These are phyloP conservation scores for Mucor mucedo DNA, from an alignment of 371 early-diverging fungal genomes.

Conservation along the genomic window DNA sequence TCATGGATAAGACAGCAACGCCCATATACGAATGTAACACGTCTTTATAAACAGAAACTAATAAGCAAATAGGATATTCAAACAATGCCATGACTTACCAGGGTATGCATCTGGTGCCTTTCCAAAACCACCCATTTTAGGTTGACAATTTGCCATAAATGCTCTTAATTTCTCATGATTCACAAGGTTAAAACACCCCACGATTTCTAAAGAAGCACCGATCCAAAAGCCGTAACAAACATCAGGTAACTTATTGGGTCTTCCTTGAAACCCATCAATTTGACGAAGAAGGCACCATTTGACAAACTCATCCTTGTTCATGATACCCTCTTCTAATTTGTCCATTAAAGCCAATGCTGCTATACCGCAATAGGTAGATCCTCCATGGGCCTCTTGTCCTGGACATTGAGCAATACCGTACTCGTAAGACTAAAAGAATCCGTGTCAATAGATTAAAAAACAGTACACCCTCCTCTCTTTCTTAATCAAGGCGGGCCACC, in stretches of 20 bases:
- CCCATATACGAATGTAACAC: constrained; percentile 90
- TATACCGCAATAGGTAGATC: constrained; percentile 90
- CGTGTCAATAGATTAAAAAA: neutral
- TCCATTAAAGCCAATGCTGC: constrained; percentile 83
- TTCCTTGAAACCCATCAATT: constrained; percentile 89
- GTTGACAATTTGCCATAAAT: constrained; percentile 72
- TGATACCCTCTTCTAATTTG: constrained; percentile 61
- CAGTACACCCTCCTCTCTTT: too few species aligned
- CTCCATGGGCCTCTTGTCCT: constrained; percentile 90
- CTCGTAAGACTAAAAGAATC: constrained; percentile 68
- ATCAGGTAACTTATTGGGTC: constrained; percentile 91
- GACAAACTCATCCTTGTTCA: constrained; percentile 63
- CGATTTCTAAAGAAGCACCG: constrained; percentile 80
- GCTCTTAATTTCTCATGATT: constrained; percentile 55
- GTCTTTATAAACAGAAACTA: constrained; percentile 51
- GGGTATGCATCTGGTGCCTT: constrained; percentile 71
- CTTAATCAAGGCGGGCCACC: too few species aligned
- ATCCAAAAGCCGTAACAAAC: constrained; percentile 99
- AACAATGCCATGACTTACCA: constrained; percentile 49
- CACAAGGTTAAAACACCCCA: constrained; percentile 69
- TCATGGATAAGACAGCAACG: constrained; percentile 73
- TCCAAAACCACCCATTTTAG: constrained; percentile 78
- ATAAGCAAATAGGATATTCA: neutral
- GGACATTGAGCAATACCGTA: constrained; percentile 83
- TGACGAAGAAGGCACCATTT: constrained; percentile 85